Conservation (phyloP, 352 stramenopile genomes). For the Pythium phragmitis region DNA sequence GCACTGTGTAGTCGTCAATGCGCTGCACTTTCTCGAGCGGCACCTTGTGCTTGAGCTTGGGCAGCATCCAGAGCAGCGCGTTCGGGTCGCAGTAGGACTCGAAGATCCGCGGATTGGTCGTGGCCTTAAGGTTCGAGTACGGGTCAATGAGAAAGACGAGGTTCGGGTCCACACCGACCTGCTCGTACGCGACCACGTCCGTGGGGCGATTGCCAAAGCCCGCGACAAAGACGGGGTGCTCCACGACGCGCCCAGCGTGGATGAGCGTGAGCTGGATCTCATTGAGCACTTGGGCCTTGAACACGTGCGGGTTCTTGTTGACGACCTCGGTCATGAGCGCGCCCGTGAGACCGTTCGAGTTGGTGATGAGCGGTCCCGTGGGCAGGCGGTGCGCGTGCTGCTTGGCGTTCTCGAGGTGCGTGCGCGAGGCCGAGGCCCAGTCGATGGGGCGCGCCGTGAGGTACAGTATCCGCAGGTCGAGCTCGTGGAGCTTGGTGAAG, state of each 20-base stretch:
- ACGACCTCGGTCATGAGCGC: conserved; percentile 82
- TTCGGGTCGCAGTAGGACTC: conserved; percentile 84
- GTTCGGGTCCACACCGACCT: conserved; percentile 66
- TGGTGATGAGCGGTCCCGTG: conserved; percentile 75
- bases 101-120: conserved; percentile 61
- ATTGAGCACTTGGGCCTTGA: conserved; percentile 82
- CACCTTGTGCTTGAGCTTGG: conserved; percentile 80
- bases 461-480: conserved; percentile 78
- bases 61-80: conserved; percentile 73
- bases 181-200: conserved; percentile 74
- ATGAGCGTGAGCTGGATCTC: conserved; percentile 82
- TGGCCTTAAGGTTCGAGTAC: conserved; percentile 73
- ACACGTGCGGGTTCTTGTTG: conserved; percentile 84
- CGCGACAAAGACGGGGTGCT: conserved; percentile 83
- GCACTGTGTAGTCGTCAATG: conserved; percentile 84
- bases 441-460: conserved; percentile 77
- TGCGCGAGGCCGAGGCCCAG: conserved; percentile 69
- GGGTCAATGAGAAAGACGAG: conserved; percentile 84
- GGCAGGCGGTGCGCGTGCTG: conserved; percentile 61
- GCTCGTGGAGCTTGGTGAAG: conserved; percentile 75
- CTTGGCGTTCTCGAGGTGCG: conserved; percentile 70
- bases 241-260: conserved; percentile 60
- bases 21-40: conserved; percentile 70
- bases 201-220: conserved; percentile 85
- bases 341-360: conserved; percentile 74